Percentiles rank a stretch among this genome's conserved stretches.
Conservation (phyloP, 2,329 filamentous ascomycete genomes). For the Periconia macrospinosa region DNA sequence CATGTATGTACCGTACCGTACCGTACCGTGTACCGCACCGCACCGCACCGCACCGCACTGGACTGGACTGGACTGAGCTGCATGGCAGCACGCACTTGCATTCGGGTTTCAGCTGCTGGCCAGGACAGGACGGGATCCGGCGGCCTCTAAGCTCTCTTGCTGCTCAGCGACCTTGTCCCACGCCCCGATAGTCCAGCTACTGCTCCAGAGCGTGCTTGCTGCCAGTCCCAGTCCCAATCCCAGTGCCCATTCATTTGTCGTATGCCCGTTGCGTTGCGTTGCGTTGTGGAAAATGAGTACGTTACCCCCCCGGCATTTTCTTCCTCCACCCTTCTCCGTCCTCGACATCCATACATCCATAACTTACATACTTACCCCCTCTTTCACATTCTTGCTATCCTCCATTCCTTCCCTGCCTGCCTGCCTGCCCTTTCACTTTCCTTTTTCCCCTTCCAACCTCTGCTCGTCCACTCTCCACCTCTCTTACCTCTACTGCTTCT, state of each 20-base stretch:
- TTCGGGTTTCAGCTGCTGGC: conserved; percentile 28
- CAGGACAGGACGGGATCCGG: conserved; percentile 9
- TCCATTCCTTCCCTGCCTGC: not conserved
- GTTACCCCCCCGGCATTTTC: not conserved
- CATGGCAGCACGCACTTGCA: not conserved
- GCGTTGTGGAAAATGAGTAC: no score
- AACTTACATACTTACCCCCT: not conserved
- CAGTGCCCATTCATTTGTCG: no score
- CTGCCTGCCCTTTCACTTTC: not conserved
- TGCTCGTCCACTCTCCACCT: not conserved
- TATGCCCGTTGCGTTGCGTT: no score
- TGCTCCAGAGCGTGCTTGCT: no score
- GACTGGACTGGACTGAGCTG: conserved; percentile 22
- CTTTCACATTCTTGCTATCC: not conserved
- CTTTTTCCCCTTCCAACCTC: not conserved
- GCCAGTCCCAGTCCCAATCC: no score
- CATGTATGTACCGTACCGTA: no score
- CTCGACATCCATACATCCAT: not conserved
- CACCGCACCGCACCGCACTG: no score
- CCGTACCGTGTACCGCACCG: no score
- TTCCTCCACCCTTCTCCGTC: not conserved
- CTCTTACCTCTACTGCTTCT: conserved; percentile 6
- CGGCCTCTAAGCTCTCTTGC: conserved; percentile 21
- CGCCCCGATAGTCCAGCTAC: not conserved
- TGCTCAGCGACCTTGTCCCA: conserved; percentile 11